Base-by-base conservation (phyloP, 2,329 filamentous ascomycete species). In the Thermoascus crustaceus region DNA sequence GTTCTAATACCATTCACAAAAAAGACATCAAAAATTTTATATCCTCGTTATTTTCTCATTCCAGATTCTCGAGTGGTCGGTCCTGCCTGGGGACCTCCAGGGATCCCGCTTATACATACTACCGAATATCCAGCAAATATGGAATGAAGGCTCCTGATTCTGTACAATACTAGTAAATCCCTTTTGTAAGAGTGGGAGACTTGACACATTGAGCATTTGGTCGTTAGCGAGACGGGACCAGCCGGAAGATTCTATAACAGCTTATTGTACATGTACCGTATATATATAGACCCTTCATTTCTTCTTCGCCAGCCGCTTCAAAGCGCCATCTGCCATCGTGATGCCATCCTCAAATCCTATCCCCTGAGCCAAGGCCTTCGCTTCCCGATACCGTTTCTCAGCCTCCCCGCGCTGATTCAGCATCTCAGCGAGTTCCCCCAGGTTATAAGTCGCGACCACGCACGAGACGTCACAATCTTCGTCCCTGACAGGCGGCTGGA, bases 401-500 rank as follows among this genome's bases (percentile, higher is more conserved):
- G 89, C 87, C 45, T 82, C 72, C 3, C 66, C 65, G 1, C 69
- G 51, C 48, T 83, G 73, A 1, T 82, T 80, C 40, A 79, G 63
- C 73, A 91, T 80, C 45, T 83, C 78, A 1, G 84, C 81, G 47
- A 95, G 80, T 49, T 93, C 84, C 16, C 80, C 89, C 35, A 94
- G 73, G 54, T 93, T 94, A 58, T 85, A 83, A n/a, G 84, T 78
- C 5, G 88, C 83, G 4, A 82, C 82, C 2, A 82, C 82, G 52
- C 88, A 95, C 1, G 82, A 85, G 37, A 82, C 61, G 55, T 94
- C 86, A 53, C 89, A 95, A 53, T 94, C 85, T 32, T 80, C 71
- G 2, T 78, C 84, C 25, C 85, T 71, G 3, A 76, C 66, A 0
- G 82, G 75, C 3, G 79, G 75, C 37, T 71, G 62, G 26, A 93